A percentile compares a stretch with the other conserved stretches of the same genome.
Evolutionary conservation across 768 basidiomycete species (phyloP).

Genomic region (Tricholoma saponaceum): DNA sequence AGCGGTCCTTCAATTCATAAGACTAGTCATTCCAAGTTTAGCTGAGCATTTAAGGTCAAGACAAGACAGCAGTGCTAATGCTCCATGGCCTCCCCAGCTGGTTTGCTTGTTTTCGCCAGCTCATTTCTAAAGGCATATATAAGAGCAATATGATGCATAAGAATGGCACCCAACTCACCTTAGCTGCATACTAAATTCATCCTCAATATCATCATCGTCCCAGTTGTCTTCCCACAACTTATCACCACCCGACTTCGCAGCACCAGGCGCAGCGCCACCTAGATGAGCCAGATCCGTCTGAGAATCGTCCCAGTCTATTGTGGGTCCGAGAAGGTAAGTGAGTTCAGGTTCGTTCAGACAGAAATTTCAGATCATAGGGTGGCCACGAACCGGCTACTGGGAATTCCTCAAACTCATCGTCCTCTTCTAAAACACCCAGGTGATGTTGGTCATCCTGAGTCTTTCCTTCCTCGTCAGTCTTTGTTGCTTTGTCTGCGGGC

Average conservation of each 20-base stretch:
- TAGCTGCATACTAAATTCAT: constrained; percentile 93
- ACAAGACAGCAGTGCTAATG: too few species aligned
- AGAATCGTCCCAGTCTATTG: constrained; percentile 81
- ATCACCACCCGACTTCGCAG: constrained; percentile 76
- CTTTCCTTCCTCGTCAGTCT: constrained; percentile 37
- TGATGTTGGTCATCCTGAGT: constrained; percentile 50
- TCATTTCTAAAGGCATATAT: constrained; percentile 45
- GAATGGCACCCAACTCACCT: constrained; percentile 53
- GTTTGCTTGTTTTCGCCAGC: constrained; percentile 51
- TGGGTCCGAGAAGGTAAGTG: not conserved
- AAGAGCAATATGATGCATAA: not conserved
- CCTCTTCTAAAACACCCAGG: constrained; percentile 91
- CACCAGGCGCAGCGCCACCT: constrained; percentile 67
- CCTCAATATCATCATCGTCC: constrained; percentile 99
- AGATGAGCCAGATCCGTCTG: constrained; percentile 80
- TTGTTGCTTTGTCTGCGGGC: constrained; percentile 32
- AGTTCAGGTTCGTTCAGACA: not conserved
- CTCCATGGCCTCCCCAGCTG: constrained; percentile 49
- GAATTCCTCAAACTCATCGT: constrained; percentile 97
- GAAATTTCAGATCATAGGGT: not conserved
- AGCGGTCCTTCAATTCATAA: not conserved
- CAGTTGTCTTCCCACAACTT: constrained; percentile 99
- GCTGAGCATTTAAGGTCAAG: not conserved
- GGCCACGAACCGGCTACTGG: constrained; percentile 64
- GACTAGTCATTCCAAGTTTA: not conserved